Base-by-base conservation (phyloP, 805 yeast species). In the Ogataea thermomethanolica region DNA sequence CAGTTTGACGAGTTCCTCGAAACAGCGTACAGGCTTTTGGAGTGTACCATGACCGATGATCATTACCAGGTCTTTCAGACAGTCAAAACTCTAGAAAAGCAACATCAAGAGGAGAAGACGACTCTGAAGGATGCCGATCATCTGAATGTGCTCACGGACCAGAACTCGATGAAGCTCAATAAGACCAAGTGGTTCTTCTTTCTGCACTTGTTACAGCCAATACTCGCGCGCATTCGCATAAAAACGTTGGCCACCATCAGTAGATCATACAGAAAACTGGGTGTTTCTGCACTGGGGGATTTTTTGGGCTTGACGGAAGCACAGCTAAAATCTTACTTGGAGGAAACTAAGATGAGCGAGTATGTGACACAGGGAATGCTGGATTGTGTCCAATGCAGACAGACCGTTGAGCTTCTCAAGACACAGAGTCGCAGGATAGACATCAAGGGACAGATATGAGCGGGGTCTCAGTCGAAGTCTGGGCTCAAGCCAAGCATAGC, bases 361-460 rank as follows among this genome's bases (percentile, higher is more conserved):
- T 70, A 53, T 45, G 30, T 55, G 37, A 38, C 54, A 15, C 52
- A 48, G 2, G 53, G 44, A 13, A 39, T 37, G n/a, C 50, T 63
- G 25, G 62, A 61, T 17, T 57, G 65, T 21, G 37, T 43, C 20
- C 37, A 43, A 25, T 55, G 64, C 7, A 44, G 53, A 39, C 15
- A 40, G 1, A 35, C 50, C 3, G 58, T 52, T 12, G 63, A 57
- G 30, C 34, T 35, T 7, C 29, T 56, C 11, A 55, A 39, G 23
- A 42, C 59, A 45, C 61, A 50, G 34, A 71, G 72, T 50, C 75
- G 66, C 44, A 81, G 72, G 55, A 79, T 90, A 10, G 97, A 90
- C 56, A 89, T 91, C 46, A 90, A 90, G 67, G 98, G 98, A 1
- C 97, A 90, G 62, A 71, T 79, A 7, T 81, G 20, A 60, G 20